phyloP scores from a whole-genome alignment of 177 flowering plant genomes.

The Vitis hybrid region DNA sequence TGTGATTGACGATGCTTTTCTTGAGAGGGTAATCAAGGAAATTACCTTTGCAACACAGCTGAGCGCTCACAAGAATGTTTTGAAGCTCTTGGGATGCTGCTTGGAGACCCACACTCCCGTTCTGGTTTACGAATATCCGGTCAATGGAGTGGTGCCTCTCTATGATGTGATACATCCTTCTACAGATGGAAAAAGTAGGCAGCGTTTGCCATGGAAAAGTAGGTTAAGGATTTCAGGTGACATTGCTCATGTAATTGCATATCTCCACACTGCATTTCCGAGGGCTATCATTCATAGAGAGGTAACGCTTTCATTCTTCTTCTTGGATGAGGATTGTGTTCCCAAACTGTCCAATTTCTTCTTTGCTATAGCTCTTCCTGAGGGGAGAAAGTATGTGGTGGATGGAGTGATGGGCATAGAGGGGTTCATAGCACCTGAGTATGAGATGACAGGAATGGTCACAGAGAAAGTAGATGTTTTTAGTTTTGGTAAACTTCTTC shows the following conservation, averaged over 20 bases:
- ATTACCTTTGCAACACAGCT: slow-evolving; percentile 1
- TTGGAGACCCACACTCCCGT: slow-evolving; percentile 14
- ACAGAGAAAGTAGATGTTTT: slow-evolving; percentile 12
- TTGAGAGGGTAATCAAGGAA: not conserved
- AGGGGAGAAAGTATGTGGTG: not conserved
- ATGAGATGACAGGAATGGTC: not conserved
- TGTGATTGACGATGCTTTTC: too few relatives aligned
- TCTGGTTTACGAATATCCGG: slow-evolving; percentile 4
- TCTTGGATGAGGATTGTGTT: slow-evolving; percentile 1
- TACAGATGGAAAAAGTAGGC: too few relatives aligned
- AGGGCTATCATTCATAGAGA: slow-evolving; percentile 12
- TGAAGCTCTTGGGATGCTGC: slow-evolving; percentile 22
- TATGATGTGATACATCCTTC: not conserved
- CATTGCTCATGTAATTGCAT: slow-evolving; percentile 14
- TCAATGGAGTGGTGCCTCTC: not conserved
- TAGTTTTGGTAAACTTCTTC: slow-evolving; percentile 10
- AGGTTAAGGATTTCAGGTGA: slow-evolving; percentile 19
- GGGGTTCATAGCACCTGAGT: slow-evolving; percentile 2
- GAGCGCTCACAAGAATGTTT: slow-evolving; percentile 12
- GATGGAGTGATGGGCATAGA: not conserved
- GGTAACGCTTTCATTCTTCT: slow-evolving; percentile 1
- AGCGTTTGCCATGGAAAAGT: slow-evolving; percentile 4
- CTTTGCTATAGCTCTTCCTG: slow-evolving; percentile 1
- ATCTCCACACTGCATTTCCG: slow-evolving; percentile 13
- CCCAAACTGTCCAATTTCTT: slow-evolving; percentile 11